Conservation (phyloP, 2,329 filamentous ascomycete species). For the Beauveria medogensis region DNA sequence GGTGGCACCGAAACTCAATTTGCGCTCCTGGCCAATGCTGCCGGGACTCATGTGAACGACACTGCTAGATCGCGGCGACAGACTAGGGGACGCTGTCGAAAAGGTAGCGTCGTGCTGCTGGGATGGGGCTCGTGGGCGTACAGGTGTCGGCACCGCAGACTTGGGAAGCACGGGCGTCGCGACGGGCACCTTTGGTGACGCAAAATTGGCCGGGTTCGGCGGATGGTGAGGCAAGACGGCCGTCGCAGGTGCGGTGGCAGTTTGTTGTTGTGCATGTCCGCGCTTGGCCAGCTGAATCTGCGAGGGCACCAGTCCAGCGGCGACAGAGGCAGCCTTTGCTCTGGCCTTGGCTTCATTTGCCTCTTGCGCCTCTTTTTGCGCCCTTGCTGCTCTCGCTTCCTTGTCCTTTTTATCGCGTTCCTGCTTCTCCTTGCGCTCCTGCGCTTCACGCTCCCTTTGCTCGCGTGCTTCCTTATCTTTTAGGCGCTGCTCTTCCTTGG, state of each 20-base stretch:
- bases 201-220: conserved; percentile 47
- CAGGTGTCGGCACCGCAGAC: conserved; percentile 58
- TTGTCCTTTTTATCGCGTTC: conserved; percentile 55
- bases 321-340: conserved; percentile 64
- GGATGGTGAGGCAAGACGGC: conserved; percentile 50
- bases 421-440: conserved; percentile 53
- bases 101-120: conserved; percentile 71
- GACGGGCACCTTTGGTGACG: conserved; percentile 71
- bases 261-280: conserved; percentile 30
- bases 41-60: conserved; percentile 59
- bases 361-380: conserved; percentile 49
- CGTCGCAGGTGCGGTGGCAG: conserved; percentile 29
- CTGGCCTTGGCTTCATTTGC: conserved; percentile 45
- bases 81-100: conserved; percentile 57
- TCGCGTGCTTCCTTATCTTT: conserved; percentile 73
- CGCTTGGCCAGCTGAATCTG: conserved; percentile 17
- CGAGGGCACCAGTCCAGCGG: background rate
- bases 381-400: conserved; percentile 46
- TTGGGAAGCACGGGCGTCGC: conserved; percentile 79
- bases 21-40: conserved; percentile 55
- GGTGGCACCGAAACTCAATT: conserved; percentile 42
- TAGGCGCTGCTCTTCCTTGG: conserved; percentile 72
- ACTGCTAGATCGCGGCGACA: conserved; percentile 52
- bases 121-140: conserved; percentile 55
- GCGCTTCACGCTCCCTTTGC: conserved; percentile 60